Evolutionary conservation across 2,329 filamentous ascomycete species (phyloP).

Genomic region (Aspergillus fijiensis): DNA sequence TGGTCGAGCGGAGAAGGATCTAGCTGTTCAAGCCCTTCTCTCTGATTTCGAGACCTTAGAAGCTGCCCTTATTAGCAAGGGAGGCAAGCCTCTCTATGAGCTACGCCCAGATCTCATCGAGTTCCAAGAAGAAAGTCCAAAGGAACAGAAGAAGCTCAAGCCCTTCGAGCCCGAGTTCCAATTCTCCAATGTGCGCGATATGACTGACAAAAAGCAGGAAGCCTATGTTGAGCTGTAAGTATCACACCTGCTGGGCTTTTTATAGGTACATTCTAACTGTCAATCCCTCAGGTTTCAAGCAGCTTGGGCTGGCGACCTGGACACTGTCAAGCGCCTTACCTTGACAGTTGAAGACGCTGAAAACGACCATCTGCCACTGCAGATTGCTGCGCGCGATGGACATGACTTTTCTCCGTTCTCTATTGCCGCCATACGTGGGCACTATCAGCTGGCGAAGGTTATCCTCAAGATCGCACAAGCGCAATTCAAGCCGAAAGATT

Average conservation of each 20-base stretch:
- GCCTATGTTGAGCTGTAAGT: slow-evolving; percentile 66
- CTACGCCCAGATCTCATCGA: slow-evolving; percentile 55
- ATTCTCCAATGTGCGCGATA: slow-evolving; percentile 49
- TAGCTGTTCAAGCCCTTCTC: slow-evolving; percentile 54
- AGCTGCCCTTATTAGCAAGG: slow-evolving; percentile 53
- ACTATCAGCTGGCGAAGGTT: slow-evolving; percentile 61
- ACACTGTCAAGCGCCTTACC: slow-evolving; percentile 52
- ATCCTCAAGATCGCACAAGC: slow-evolving; percentile 70
- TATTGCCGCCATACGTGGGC: slow-evolving; percentile 65
- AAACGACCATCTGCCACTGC: slow-evolving; percentile 59
- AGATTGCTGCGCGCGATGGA: slow-evolving; percentile 60
- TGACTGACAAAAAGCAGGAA: slow-evolving; percentile 54
- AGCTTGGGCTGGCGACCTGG: slow-evolving; percentile 67
- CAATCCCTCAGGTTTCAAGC: slow-evolving; percentile 58
- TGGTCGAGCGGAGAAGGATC: slow-evolving; percentile 54
- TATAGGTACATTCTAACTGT: slow-evolving; percentile 31
- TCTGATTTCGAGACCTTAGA: slow-evolving; percentile 58
- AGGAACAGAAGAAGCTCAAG: slow-evolving; percentile 17
- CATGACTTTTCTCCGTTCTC: slow-evolving; percentile 61
- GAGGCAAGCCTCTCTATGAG: slow-evolving; percentile 66
- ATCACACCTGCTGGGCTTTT: neutral
- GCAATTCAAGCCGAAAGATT: slow-evolving; percentile 38
- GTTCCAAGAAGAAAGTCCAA: neutral
- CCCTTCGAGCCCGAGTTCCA: slow-evolving; percentile 53
- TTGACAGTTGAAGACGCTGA: slow-evolving; percentile 41